Conservation (phyloP, 208 protist genomes). For the Trypanosoma platydactyli region DNA sequence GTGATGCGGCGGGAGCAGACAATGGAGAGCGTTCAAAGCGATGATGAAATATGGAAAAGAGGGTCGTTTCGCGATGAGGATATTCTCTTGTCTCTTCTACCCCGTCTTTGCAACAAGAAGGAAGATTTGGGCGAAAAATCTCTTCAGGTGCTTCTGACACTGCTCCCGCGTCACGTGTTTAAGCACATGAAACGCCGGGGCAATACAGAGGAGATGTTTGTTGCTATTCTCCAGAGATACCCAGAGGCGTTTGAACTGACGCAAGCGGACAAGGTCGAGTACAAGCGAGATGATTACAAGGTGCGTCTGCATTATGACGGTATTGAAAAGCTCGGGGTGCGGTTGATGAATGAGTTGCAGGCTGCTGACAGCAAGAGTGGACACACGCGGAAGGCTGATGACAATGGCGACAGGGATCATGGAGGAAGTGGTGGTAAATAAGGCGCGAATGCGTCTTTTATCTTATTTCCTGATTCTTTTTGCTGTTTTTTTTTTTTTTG, state of each 20-base stretch:
- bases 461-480: background rate
- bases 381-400: background rate
- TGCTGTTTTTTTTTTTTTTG: constrained; percentile 19
- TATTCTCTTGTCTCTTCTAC: constrained; percentile 22
- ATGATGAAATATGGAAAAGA: constrained; percentile 15
- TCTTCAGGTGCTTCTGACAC: constrained; percentile 4
- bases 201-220: background rate
- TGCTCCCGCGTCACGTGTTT: constrained; percentile 30
- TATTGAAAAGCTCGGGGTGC: constrained; percentile 15
- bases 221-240: constrained; percentile 12
- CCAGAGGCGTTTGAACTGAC: constrained; percentile 30
- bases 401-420: background rate
- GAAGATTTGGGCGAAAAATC: constrained; percentile 24
- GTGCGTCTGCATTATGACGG: constrained; percentile 16
- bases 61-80: constrained; percentile 24
- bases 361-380: background rate
- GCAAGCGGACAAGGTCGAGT: background rate
- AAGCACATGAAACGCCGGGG: constrained; percentile 13
- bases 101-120: constrained; percentile 13
- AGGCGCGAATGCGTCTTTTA: background rate
- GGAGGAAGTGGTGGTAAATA: background rate
- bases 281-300: background rate
- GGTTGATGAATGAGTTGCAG: constrained; percentile 19
- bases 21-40: constrained; percentile 27
- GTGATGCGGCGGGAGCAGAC: constrained; percentile 34